phyloP scores from a whole-genome alignment of 2,329 filamentous ascomycete species.

The Tetracladium maxilliforme region DNA sequence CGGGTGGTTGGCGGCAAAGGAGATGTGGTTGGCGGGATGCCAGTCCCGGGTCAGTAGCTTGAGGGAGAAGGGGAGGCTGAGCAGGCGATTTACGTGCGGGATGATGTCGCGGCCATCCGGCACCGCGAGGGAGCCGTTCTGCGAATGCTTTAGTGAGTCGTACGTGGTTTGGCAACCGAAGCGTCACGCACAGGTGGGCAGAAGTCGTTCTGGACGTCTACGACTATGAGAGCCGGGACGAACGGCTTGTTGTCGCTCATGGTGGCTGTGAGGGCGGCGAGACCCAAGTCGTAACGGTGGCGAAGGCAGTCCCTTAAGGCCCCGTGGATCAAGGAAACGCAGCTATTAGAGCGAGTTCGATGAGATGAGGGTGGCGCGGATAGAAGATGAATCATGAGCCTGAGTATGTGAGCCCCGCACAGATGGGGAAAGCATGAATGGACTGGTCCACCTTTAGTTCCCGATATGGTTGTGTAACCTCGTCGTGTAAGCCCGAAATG shows the following conservation, averaged over 20 bases:
- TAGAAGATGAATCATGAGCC: no score
- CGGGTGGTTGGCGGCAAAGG: slow-evolving; percentile 71
- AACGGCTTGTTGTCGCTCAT: slow-evolving; percentile 13
- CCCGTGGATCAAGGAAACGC: no score
- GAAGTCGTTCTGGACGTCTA: slow-evolving; percentile 92
- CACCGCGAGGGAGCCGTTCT: slow-evolving; percentile 84
- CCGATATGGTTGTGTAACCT: no score
- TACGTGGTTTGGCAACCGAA: not conserved
- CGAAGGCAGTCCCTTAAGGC: no score
- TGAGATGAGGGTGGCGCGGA: no score
- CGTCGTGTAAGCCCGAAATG: no score
- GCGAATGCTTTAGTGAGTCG: slow-evolving; percentile 6
- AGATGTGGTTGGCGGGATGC: slow-evolving; percentile 73
- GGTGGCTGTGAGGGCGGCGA: not conserved
- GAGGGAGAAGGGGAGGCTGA: slow-evolving; percentile 54
- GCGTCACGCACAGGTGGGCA: slow-evolving; percentile 60
- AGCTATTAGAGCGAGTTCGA: no score
- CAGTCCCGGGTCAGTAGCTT: slow-evolving; percentile 86
- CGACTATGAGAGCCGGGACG: slow-evolving; percentile 51
- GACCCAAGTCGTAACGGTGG: not conserved
- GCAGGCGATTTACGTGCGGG: slow-evolving; percentile 57
- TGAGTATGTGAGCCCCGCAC: no score
- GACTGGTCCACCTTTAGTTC: no score
- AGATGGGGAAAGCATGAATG: no score
- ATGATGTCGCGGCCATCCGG: slow-evolving; percentile 55